phyloP scores from a whole-genome alignment of 2,329 filamentous ascomycete genomes.

The Xylaria sp. region DNA sequence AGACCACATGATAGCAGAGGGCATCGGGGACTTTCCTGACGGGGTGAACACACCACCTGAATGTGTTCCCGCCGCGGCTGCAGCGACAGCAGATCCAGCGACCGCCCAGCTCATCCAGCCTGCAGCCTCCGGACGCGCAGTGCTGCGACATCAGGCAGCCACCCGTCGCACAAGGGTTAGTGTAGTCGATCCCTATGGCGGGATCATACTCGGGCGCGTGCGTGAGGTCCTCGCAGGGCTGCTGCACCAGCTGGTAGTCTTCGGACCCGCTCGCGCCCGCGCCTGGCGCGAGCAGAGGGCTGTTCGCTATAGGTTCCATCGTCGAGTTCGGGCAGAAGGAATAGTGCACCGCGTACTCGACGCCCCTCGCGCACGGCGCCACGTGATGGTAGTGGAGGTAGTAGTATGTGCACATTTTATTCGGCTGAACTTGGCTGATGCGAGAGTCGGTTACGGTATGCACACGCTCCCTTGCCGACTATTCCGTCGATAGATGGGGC shows the following conservation, averaged over 20 bases:
- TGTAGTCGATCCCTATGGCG: conserved; percentile 35
- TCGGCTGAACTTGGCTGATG: background rate
- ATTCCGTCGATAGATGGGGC: background rate
- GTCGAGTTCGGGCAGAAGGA: conserved; percentile 49
- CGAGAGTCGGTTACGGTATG: background rate
- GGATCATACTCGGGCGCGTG: conserved; percentile 40
- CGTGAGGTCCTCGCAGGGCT: conserved; percentile 41
- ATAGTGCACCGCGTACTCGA: conserved; percentile 51
- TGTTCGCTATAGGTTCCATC: conserved; percentile 29
- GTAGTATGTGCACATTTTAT: conserved; percentile 58
- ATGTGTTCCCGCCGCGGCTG: conserved; percentile 51
- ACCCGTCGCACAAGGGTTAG: conserved; percentile 52
- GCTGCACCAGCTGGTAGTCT: conserved; percentile 19
- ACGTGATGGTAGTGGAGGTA: conserved; percentile 59
- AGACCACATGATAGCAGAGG: conserved; percentile 59
- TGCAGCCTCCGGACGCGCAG: conserved; percentile 55
- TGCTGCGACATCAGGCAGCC: conserved; percentile 52
- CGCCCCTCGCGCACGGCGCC: conserved; percentile 48
- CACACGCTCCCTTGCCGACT: background rate
- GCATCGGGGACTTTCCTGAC: conserved; percentile 54
- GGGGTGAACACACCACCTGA: conserved; percentile 52
- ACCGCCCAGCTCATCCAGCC: conserved; percentile 54
- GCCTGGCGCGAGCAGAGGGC: conserved; percentile 9
- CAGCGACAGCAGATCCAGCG: conserved; percentile 59
- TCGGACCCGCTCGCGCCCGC: too few species aligned